Evolutionary conservation across 2,329 filamentous ascomycete genomes (phyloP).

Genomic region (Phyllosticta citrichinensis): DNA sequence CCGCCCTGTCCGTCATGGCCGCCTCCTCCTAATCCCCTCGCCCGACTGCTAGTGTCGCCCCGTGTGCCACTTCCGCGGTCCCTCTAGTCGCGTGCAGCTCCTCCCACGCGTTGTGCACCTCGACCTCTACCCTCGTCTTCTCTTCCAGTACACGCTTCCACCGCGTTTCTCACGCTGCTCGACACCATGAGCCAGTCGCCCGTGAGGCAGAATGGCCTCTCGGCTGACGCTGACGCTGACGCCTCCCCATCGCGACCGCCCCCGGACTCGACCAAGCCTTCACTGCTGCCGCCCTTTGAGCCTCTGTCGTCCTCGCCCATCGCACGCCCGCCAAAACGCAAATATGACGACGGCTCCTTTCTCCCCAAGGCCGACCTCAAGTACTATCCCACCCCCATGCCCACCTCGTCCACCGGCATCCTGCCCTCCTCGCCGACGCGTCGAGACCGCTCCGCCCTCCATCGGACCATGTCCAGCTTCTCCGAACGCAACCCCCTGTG

Average conservation of each 20-base stretch:
- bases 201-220: conserved; percentile 18
- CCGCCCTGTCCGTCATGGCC: conserved; percentile 10
- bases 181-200: conserved; percentile 25
- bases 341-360: conserved; percentile 40
- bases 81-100: conserved; percentile 17
- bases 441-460: conserved; percentile 40
- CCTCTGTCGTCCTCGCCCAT: conserved; percentile 70
- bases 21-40: conserved; percentile 8
- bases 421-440: conserved; percentile 67
- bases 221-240: conserved; percentile 18
- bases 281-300: conserved; percentile 70
- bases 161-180: conserved; percentile 18
- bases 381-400: conserved; percentile 81
- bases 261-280: conserved; percentile 47
- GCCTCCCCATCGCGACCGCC: conserved; percentile 19
- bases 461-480: conserved; percentile 52
- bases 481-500: conserved; percentile 78
- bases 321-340: conserved; percentile 57
- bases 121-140: conserved; percentile 11
- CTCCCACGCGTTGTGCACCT: conserved; percentile 17
- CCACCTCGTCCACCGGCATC: conserved; percentile 87
- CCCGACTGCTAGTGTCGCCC: conserved; percentile 13
- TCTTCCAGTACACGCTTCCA: conserved; percentile 19
- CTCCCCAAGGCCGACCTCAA: conserved; percentile 46
- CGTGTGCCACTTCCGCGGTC: conserved; percentile 14